These are phyloP conservation scores for Ceratocystis eucalypticola DNA, from an alignment of 2,329 filamentous ascomycete species.

Conservation along the genomic window DNA sequence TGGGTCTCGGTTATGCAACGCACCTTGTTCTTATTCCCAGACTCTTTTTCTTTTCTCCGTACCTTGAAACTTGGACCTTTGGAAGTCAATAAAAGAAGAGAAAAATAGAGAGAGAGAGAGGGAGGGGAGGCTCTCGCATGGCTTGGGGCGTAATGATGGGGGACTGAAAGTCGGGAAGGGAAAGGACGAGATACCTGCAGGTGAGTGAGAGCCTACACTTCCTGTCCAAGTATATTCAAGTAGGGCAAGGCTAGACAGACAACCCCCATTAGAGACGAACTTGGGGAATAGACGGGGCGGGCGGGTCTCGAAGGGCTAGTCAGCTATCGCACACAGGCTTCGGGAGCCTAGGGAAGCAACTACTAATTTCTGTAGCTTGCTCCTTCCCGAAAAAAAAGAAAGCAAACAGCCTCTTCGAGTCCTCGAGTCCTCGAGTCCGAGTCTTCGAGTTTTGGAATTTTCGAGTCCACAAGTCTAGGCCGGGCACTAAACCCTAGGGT, in stretches of 20 bases:
- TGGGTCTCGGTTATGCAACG: neutral
- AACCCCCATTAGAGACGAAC: too few species aligned
- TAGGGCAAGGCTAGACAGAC: neutral
- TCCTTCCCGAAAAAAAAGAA: neutral
- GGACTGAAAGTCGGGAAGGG: neutral
- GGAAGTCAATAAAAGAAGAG: neutral
- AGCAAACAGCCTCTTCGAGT: neutral
- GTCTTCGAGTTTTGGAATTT: too few species aligned
- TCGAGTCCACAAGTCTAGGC: neutral
- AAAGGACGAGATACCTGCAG: neutral
- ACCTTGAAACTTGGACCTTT: neutral
- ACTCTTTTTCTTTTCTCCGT: neutral
- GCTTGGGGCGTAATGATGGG: neutral
- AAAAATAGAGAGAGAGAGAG: neutral
- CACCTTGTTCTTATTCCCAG: neutral
- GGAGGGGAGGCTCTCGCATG: too few species aligned
- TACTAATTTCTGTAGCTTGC: neutral
- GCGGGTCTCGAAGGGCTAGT: neutral
- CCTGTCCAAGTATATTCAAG: neutral
- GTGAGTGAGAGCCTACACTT: neutral
- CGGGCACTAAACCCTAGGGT: neutral
- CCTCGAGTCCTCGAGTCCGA: neutral
- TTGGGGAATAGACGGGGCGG: too few species aligned
- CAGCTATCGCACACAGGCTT: too few species aligned
- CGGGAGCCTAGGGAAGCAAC: neutral